Evolutionary conservation across 805 yeast species (phyloP).

Genomic region (Pichia occidentalis): DNA sequence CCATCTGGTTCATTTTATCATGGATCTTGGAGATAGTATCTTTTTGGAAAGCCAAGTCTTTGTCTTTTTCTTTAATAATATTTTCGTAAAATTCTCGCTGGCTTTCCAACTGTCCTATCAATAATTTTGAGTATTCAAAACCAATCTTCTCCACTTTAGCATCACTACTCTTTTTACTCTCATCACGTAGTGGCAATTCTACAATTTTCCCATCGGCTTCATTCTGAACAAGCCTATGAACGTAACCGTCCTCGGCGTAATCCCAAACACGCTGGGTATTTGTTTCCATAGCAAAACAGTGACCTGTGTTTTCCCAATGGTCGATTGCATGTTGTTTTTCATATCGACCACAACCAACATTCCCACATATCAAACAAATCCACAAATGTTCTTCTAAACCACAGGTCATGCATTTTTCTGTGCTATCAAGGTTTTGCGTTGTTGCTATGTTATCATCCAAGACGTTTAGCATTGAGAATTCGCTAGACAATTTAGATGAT

Average conservation of each 20-base stretch:
- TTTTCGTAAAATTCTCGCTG: conserved; percentile 78
- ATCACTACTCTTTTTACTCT: conserved; percentile 23
- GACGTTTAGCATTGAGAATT: neutral
- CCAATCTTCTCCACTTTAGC: conserved; percentile 52
- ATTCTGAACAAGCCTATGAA: conserved; percentile 77
- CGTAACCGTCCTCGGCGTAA: conserved; percentile 85
- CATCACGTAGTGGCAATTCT: conserved; percentile 48
- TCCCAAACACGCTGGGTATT: conserved; percentile 89
- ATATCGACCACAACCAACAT: conserved; percentile 87
- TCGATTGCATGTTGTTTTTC: conserved; percentile 79
- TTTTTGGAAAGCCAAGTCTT: conserved; percentile 1
- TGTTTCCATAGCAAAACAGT: conserved; percentile 88
- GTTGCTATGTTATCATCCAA: neutral
- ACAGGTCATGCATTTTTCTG: conserved; percentile 50
- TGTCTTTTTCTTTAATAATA: conserved; percentile 29
- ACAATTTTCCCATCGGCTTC: conserved; percentile 87
- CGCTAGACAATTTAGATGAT: neutral
- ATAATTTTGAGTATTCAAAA: conserved; percentile 71
- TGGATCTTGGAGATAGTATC: neutral
- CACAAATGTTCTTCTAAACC: conserved; percentile 58
- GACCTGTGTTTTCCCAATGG: conserved; percentile 72
- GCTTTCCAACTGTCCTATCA: conserved; percentile 75
- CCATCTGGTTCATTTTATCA: conserved; percentile 10
- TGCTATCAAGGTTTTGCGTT: conserved; percentile 22
- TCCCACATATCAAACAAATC: conserved; percentile 88